Percentiles rank a stretch among this genome's conserved stretches.
Evolutionary conservation across 2,329 filamentous ascomycete species (phyloP).

Genomic region (Xylariaceae sp.): DNA sequence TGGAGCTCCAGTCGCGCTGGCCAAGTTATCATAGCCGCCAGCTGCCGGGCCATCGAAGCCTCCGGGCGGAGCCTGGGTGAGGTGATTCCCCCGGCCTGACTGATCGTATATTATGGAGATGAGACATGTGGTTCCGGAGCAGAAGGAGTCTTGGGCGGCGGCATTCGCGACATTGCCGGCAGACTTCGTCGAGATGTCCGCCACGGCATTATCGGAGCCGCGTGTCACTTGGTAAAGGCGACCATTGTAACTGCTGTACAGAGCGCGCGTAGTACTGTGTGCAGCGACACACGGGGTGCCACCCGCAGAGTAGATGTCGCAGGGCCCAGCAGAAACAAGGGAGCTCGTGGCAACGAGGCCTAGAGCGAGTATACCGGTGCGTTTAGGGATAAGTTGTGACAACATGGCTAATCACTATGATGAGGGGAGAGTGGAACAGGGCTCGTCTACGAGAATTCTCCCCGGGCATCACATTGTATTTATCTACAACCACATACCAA

Average conservation of each 20-base stretch:
- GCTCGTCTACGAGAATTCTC: neutral
- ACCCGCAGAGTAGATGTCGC: constrained; percentile 57
- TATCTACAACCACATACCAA: neutral
- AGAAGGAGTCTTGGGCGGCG: constrained; percentile 58
- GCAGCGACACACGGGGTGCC: constrained; percentile 61
- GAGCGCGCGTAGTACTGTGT: constrained; percentile 60
- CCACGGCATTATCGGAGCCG: constrained; percentile 47
- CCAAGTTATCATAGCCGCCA: constrained; percentile 57
- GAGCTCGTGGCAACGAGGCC: constrained; percentile 14
- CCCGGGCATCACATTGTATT: neutral
- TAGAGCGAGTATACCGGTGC: constrained; percentile 10
- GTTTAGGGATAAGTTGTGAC: neutral
- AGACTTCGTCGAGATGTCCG: constrained; percentile 46
- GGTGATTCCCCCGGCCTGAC: constrained; percentile 57
- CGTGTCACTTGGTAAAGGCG: constrained; percentile 58
- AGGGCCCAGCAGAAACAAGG: constrained; percentile 47
- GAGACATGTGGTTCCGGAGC: constrained; percentile 55
- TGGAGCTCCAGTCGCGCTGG: constrained; percentile 56
- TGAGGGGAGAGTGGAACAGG: neutral
- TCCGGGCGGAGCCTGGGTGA: constrained; percentile 58
- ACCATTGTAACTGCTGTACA: constrained; percentile 52
- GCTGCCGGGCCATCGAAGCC: constrained; percentile 52
- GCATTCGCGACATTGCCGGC: constrained; percentile 61
- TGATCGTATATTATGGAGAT: constrained; percentile 65
- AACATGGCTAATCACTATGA: constrained; percentile 4